Evolutionary conservation across 306 rosid species (phyloP), one percentile per base, ranked within the genome.

Genomic region (Quercus dentata): DNA sequence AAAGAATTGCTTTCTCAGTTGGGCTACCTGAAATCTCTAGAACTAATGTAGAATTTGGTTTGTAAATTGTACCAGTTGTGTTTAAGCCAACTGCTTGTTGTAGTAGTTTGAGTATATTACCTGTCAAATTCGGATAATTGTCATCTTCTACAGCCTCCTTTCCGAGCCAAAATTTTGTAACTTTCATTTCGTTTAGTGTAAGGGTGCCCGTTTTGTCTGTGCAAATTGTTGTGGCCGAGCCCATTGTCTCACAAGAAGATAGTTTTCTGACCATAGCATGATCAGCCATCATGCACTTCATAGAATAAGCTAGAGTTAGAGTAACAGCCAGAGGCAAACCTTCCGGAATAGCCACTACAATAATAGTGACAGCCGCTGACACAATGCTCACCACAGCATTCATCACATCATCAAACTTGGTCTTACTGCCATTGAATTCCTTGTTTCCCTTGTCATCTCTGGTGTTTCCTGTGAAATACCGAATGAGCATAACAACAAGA

Each of bases 131-230:
- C 18, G 65, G 41, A 20, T 52, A 17, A 13, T 17, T 14, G 8
- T 56, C 8, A 35, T 4, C 56, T 28, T 38, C 23, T 0, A 74
- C 52, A n/a, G 52, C 35, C 52, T 80, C 57, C 31, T 65, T 76
- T 58, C 83, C 79, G 8, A 80, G 77, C 83, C 83, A 80, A 44
- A 80, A 80, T 33, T 80, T 31, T 0, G 71, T 56, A 6, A 80
- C 83, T 74, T 74, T 74, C 79, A 80, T 80, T 69, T 74, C 75
- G 51, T 80, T 80, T 18, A 74, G 27, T 5, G 79, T 80, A 12
- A 80, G 79, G 21, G 83, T 80, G 21, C 79, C 75, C 21, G 79
- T 80, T 80, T 80, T 80, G 56, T 80, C 79, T 10, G 79, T 80
- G 77, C 79, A 80, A 13, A 80, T 80, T 38, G 70, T 74, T 4